Evolutionary conservation across 345 rosid species (phyloP).

Genomic region (Bruguiera parviflora): DNA sequence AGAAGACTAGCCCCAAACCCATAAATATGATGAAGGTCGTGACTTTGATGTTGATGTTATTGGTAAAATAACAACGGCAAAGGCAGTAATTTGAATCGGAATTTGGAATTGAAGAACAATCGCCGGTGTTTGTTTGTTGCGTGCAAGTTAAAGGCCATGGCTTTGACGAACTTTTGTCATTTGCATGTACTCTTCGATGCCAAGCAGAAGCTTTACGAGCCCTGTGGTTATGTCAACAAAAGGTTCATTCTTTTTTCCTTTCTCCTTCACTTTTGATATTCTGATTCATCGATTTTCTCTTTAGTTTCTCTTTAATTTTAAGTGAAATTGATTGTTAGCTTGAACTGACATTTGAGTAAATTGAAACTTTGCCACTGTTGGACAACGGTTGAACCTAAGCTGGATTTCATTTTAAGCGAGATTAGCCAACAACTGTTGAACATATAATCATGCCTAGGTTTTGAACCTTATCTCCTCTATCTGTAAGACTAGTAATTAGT

Average conservation of each 20-base stretch:
- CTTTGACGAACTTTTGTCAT: constrained; percentile 39
- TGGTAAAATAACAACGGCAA: background rate
- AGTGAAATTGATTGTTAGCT: no score
- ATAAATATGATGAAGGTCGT: background rate
- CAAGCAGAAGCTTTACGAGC: constrained; percentile 39
- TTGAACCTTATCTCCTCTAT: no score
- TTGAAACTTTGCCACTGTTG: no score
- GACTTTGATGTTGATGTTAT: background rate
- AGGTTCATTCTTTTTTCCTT: constrained; percentile 21
- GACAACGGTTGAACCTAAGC: no score
- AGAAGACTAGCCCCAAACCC: constrained; percentile 19
- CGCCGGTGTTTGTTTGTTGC: constrained; percentile 22
- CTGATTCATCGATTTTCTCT: background rate
- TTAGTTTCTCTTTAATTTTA: background rate
- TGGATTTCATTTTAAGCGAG: no score
- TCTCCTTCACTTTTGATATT: background rate
- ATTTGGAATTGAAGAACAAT: constrained; percentile 11
- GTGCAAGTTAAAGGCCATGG: constrained; percentile 41
- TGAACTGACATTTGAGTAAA: no score
- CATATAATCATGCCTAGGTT: no score
- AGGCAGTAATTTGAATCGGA: background rate
- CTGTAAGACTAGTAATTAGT: no score
- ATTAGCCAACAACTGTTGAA: no score
- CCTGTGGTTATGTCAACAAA: constrained; percentile 35
- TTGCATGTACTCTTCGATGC: constrained; percentile 38